phyloP scores from a whole-genome alignment of 129 eudicot species.

The Flaveria robusta region DNA sequence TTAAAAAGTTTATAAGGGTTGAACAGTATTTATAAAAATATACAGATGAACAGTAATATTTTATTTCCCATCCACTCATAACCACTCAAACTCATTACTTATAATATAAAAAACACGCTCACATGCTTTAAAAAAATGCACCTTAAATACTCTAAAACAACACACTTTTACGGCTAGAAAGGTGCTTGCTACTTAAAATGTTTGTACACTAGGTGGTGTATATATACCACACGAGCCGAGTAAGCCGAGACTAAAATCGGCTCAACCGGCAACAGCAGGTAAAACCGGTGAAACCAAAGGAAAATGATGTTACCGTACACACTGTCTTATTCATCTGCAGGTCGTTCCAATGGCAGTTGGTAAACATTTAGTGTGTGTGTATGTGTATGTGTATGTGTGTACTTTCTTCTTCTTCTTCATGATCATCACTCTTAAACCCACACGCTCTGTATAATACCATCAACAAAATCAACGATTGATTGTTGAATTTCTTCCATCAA shows the following conservation, averaged over 20 bases:
- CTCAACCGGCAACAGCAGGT: slow-evolving; percentile 33
- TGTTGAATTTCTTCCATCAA: neutral
- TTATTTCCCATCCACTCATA: too few relatives aligned
- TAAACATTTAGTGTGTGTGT: slow-evolving; percentile 31
- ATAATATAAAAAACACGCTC: too few relatives aligned
- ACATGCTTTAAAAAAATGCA: too few relatives aligned
- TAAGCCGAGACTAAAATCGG: neutral
- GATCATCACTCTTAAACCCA: slow-evolving; percentile 25
- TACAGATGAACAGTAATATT: too few relatives aligned
- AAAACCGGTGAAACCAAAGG: slow-evolving; percentile 30
- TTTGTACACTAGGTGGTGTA: too few relatives aligned
- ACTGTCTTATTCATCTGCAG: slow-evolving; percentile 36
- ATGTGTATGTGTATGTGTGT: slow-evolving; percentile 10
- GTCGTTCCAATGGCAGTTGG: slow-evolving; percentile 43
- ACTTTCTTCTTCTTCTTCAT: slow-evolving; percentile 4
- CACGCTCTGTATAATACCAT: slow-evolving; percentile 9
- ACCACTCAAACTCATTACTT: too few relatives aligned
- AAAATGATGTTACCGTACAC: slow-evolving; percentile 33
- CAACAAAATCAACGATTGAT: slow-evolving; percentile 3
- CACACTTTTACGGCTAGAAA: too few relatives aligned
- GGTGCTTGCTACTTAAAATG: too few relatives aligned
- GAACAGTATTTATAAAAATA: too few relatives aligned
- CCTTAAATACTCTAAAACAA: too few relatives aligned
- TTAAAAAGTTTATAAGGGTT: too few relatives aligned
- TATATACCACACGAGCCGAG: slow-evolving; percentile 12